phyloP scores from a whole-genome alignment of 306 rosid genomes.

The Lupinus albus region DNA sequence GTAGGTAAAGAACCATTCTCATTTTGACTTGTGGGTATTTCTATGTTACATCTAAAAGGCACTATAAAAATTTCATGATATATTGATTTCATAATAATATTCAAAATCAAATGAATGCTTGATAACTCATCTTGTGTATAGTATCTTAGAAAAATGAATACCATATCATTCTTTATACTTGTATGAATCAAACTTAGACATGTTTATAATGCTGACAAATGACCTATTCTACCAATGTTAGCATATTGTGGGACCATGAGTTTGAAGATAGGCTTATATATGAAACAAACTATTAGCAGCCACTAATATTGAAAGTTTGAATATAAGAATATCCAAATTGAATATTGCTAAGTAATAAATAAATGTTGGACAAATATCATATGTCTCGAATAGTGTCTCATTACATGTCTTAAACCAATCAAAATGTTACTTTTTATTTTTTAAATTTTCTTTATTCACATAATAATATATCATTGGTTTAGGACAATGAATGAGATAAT shows the following conservation, averaged over 20 bases:
- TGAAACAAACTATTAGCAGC: conserved; percentile 42
- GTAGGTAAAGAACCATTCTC: conserved; percentile 23
- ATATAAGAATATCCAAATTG: conserved; percentile 25
- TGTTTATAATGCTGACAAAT: conserved; percentile 26
- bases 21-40: neutral
- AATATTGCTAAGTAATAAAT: conserved; percentile 26
- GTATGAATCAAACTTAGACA: neutral
- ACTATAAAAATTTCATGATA: no score
- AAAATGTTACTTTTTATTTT: no score
- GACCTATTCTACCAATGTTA: conserved; percentile 35
- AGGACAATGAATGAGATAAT: no score
- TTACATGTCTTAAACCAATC: no score
- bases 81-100: neutral
- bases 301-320: conserved; percentile 44
- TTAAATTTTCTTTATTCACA: no score
- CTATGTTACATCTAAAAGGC: neutral
- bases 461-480: no score
- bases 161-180: neutral
- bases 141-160: no score
- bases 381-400: no score
- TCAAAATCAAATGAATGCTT: no score
- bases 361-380: no score
- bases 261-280: conserved; percentile 30
- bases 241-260: conserved; percentile 41
- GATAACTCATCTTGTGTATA: no score